These are phyloP conservation scores for Coniochaeta sp. DNA, from an alignment of 2,329 filamentous ascomycete species.

Conservation along the genomic window DNA sequence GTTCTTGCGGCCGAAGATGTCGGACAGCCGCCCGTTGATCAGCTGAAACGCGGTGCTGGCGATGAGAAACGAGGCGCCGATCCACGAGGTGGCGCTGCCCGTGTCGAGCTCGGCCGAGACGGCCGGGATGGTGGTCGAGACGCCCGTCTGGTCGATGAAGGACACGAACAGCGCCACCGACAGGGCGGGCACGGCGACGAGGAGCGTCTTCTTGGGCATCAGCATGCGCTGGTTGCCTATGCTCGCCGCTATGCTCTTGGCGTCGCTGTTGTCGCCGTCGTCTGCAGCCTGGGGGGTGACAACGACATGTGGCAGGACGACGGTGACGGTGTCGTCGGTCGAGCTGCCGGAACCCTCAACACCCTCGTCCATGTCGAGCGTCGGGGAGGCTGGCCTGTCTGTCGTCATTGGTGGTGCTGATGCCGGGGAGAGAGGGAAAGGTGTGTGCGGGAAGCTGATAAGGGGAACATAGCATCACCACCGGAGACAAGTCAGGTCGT, in stretches of 20 bases:
- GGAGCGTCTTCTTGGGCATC: conserved; percentile 10
- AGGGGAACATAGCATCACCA: neutral
- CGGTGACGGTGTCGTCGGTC: neutral
- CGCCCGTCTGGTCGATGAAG: conserved; percentile 28
- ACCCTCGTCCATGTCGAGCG: neutral
- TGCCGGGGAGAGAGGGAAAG: neutral
- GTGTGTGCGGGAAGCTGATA: neutral
- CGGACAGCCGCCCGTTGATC: conserved; percentile 25
- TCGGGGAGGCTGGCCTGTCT: neutral
- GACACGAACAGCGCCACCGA: conserved; percentile 23
- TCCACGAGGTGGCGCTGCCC: conserved; percentile 23
- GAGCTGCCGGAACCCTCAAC: neutral
- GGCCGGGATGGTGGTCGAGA: conserved; percentile 27
- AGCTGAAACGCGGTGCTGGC: conserved; percentile 28
- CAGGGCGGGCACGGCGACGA: conserved; percentile 20
- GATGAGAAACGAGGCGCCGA: conserved; percentile 28
- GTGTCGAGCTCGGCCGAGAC: conserved; percentile 24
- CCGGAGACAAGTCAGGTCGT: neutral
- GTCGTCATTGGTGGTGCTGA: neutral
- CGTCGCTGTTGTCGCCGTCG: neutral
- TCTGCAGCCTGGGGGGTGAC: neutral
- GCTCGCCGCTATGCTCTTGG: conserved; percentile 1
- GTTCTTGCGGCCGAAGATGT: conserved; percentile 28
- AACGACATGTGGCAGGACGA: neutral
- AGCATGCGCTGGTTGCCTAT: conserved; percentile 5